Conservation (phyloP, 169 alveolate species). For the Theileria annulata region DNA sequence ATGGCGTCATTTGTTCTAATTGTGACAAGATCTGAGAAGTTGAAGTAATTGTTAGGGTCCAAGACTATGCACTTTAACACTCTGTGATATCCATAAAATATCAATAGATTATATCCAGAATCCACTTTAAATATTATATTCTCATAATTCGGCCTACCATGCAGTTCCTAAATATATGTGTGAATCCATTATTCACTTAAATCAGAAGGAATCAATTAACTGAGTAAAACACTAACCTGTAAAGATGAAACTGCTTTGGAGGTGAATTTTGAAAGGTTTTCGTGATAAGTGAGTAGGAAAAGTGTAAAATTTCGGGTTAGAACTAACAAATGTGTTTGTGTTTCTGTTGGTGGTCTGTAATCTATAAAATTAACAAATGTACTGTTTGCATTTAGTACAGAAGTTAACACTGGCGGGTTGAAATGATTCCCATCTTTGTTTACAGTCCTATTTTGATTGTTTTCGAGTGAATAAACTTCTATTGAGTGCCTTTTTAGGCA, state of each 20-base stretch:
- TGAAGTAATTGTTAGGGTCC: constrained; percentile 39
- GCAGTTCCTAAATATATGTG: constrained; percentile 29
- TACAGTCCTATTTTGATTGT: not conserved
- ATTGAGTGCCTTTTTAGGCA: constrained; percentile 60
- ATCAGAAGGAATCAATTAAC: no score
- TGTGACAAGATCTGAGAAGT: constrained; percentile 47
- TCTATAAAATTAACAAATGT: constrained; percentile 45
- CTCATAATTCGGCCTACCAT: constrained; percentile 17
- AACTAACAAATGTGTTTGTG: constrained; percentile 56
- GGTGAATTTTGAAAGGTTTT: constrained; percentile 20
- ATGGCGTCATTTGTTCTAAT: constrained; percentile 47
- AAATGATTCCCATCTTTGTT: constrained; percentile 5
- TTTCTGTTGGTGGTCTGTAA: constrained; percentile 56
- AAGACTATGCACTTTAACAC: constrained; percentile 52
- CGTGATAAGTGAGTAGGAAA: constrained; percentile 47
- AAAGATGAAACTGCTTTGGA: constrained; percentile 28
- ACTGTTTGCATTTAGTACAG: constrained; percentile 45
- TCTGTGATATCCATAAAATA: constrained; percentile 50
- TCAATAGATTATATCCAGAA: constrained; percentile 40
- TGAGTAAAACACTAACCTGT: constrained; percentile 38
- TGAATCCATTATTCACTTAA: not conserved
- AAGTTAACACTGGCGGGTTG: constrained; percentile 44
- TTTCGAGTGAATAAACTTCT: constrained; percentile 53
- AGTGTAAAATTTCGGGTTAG: constrained; percentile 36
- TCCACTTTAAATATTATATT: constrained; percentile 46